These are phyloP conservation scores for Ustulina deusta DNA, from an alignment of 2,329 filamentous ascomycete species.

Conservation along the genomic window DNA sequence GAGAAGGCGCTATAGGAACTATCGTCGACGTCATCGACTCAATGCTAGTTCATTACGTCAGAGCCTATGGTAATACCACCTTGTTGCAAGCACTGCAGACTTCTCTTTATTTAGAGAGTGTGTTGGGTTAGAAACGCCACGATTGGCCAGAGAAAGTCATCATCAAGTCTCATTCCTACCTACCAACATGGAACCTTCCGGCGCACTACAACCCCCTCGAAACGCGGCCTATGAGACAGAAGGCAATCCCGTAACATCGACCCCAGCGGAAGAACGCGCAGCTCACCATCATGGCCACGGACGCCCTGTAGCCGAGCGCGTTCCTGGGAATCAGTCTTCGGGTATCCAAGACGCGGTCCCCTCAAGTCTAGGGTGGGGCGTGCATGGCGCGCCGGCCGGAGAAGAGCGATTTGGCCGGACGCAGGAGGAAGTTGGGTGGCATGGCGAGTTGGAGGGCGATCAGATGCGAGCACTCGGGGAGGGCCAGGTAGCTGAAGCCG, in stretches of 20 bases:
- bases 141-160: background rate
- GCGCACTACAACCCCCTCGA: constrained; percentile 46
- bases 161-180: background rate
- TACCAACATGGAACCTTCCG: constrained; percentile 45
- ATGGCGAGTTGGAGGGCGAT: constrained; percentile 48
- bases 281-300: constrained; percentile 35
- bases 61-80: background rate
- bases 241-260: constrained; percentile 47
- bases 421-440: constrained; percentile 41
- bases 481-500: constrained; percentile 47
- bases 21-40: constrained; percentile 31
- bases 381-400: constrained; percentile 44
- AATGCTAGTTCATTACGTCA: constrained; percentile 23
- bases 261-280: constrained; percentile 43
- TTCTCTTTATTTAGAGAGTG: background rate
- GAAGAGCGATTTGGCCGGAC: constrained; percentile 44
- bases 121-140: background rate
- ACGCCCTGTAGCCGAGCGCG: constrained; percentile 40
- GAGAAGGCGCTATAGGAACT: background rate
- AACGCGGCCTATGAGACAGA: constrained; percentile 45
- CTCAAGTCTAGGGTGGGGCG: constrained; percentile 47
- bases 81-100: background rate
- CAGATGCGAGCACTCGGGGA: constrained; percentile 49
- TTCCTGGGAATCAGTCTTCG: constrained; percentile 37
- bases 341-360: constrained; percentile 42